Evolutionary conservation across 2,329 filamentous ascomycete genomes (phyloP).

Genomic region (Fusarium austroafricanum): DNA sequence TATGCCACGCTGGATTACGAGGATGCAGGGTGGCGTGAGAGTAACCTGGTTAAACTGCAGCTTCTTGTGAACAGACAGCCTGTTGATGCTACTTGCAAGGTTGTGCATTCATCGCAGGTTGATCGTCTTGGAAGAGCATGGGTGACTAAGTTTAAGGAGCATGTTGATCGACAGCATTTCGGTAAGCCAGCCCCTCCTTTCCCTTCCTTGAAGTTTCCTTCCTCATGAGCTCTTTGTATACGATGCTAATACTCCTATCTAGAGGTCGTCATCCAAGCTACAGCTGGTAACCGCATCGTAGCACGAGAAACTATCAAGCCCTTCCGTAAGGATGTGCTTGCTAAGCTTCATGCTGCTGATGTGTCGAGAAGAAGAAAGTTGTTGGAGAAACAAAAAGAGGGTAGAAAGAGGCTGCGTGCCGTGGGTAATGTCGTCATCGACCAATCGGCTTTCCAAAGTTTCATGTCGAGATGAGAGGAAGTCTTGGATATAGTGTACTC

Average conservation of each 20-base stretch:
- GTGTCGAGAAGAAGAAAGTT: conserved; percentile 85
- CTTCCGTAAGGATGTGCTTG: conserved; percentile 93
- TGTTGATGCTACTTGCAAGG: conserved; percentile 92
- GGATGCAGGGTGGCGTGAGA: conserved; percentile 86
- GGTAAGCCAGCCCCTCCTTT: conserved; percentile 49
- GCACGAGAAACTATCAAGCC: conserved; percentile 96
- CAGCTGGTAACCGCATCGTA: conserved; percentile 83
- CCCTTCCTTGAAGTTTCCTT: no score
- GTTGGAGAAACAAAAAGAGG: conserved; percentile 96
- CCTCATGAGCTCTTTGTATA: background rate
- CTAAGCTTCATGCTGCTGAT: conserved; percentile 93
- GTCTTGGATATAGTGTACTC: conserved; percentile 21
- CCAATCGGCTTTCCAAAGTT: conserved; percentile 93
- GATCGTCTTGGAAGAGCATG: conserved; percentile 85
- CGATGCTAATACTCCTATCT: background rate
- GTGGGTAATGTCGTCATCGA: conserved; percentile 96
- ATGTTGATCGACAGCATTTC: conserved; percentile 97
- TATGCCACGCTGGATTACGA: conserved; percentile 98
- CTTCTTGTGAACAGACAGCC: conserved; percentile 92
- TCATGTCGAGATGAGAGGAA: conserved; percentile 76
- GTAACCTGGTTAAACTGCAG: conserved; percentile 87
- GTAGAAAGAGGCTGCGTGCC: conserved; percentile 84
- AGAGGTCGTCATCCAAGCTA: conserved; percentile 94
- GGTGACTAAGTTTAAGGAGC: conserved; percentile 97
- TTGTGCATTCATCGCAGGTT: conserved; percentile 85